Conservation (phyloP, 2,329 filamentous ascomycete species). For the Penicillium crustosum region DNA sequence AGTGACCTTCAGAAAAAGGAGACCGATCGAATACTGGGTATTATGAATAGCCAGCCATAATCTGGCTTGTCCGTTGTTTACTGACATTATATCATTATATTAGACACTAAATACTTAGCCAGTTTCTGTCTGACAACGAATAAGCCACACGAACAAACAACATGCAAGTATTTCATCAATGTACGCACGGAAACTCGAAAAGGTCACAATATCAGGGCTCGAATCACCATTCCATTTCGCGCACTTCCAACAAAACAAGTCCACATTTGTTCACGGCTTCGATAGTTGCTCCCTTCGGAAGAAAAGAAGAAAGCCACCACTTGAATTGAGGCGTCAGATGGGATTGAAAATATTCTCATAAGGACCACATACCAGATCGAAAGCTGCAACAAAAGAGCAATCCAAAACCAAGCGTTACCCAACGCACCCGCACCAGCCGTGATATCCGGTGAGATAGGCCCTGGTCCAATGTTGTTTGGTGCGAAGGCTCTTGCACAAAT, state of each 20-base stretch:
- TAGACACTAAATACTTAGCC: background rate
- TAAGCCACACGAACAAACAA: background rate
- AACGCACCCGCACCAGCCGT: constrained; percentile 49
- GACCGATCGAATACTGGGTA: no score
- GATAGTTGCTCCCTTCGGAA: constrained; percentile 49
- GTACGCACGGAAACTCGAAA: background rate
- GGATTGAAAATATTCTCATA: background rate
- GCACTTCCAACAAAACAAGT: background rate
- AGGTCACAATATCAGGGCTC: background rate
- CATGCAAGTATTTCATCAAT: background rate
- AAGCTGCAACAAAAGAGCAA: constrained; percentile 58
- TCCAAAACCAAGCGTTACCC: constrained; percentile 60
- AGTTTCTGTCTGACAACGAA: background rate
- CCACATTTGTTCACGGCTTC: constrained; percentile 35
- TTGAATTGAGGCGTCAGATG: constrained; percentile 14
- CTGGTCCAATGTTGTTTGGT: constrained; percentile 62
- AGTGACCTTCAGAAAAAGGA: fast-evolving
- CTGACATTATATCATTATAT: background rate
- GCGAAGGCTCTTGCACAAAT: constrained; percentile 62
- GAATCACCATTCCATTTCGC: background rate
- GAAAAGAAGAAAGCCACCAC: constrained; percentile 44
- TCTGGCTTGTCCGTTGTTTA: background rate
- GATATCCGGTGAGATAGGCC: constrained; percentile 63
- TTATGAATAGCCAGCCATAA: no score
- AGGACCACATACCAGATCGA: constrained; percentile 59